Evolutionary conservation across 2,329 filamentous ascomycete species (phyloP).

Genomic region (Setomelanomma holmii): DNA sequence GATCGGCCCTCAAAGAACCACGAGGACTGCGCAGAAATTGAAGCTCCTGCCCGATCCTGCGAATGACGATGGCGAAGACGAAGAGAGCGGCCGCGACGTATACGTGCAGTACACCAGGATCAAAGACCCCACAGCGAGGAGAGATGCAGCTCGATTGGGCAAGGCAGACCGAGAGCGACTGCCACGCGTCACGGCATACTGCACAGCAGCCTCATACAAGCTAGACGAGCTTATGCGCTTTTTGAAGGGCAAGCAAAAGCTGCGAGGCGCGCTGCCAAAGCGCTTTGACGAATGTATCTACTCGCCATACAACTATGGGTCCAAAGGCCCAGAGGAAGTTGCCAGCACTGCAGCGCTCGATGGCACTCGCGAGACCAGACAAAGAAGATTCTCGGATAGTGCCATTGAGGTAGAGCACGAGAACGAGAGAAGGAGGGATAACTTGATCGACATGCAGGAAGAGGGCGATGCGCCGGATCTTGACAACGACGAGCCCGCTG

Average conservation of each 20-base stretch:
- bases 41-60: constrained; percentile 95
- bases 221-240: constrained; percentile 90
- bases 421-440: constrained; percentile 63
- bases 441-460: constrained; percentile 62
- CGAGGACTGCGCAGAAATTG: constrained; percentile 94
- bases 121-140: constrained; percentile 90
- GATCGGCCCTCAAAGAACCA: constrained; percentile 92
- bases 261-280: constrained; percentile 83
- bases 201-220: constrained; percentile 89
- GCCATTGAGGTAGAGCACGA: constrained; percentile 71
- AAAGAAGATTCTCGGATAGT: constrained; percentile 76
- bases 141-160: constrained; percentile 89
- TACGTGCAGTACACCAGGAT: constrained; percentile 98
- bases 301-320: constrained; percentile 84
- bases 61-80: constrained; percentile 76
- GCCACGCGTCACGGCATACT: constrained; percentile 94
- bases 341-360: constrained; percentile 42
- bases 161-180: constrained; percentile 90
- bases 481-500: constrained; percentile 49
- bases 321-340: constrained; percentile 48
- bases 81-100: constrained; percentile 92
- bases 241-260: constrained; percentile 81
- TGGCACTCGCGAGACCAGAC: constrained; percentile 43
- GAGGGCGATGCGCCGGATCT: too few species aligned
- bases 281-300: constrained; percentile 98